Evolutionary conservation across 495 filamentous ascomycete species (phyloP), one percentile per base, ranked within the genome.

Genomic region (Neurospora tetraspora): DNA sequence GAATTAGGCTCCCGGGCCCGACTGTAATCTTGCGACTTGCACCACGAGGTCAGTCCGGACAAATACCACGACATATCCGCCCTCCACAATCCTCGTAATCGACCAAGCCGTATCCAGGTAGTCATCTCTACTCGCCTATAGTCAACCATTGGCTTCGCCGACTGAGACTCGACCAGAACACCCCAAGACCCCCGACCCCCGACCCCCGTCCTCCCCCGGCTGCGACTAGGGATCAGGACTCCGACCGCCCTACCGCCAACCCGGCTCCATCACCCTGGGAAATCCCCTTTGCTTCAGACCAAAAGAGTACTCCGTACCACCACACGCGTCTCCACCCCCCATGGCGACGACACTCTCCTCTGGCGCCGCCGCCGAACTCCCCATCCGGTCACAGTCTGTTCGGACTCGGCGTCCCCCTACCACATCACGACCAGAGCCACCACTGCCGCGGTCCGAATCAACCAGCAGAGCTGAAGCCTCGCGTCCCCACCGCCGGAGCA

Each of bases 401-500:
- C 77, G 79, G 34, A 80, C 79, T 36, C 77, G 78, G 40, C 78
- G 79, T 5, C 78, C 79, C 6, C 79, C 78, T 27, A 79, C 79
- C 40, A 59, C 78, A 39, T 74, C 79, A 34, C 78, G 79, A 45
- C 71, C 73, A 65, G 79, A 81, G 5, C 76, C 74, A 39, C 73
- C 76, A 31, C 73, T 80, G 20, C 77, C 79, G 8, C 77, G 79
- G 9, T 79, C 79, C 70, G 79, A 81, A 68, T 80, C 77, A 31
- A 74, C 75, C 7, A 75, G 78, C 23, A 77, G 76, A 74, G 81
- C 82, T 74, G 84, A 85, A 47, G 71, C 82, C 69, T 83, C 84
- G 76, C 80, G 79, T 70, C 77, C 83, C 69, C 81, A 83, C 72
- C 82, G 84, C 45, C 81, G 84, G 73, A 80, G 78, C 80, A 85